Conservation (phyloP, 345 rosid species). For the Eucalyptus regnans region DNA sequence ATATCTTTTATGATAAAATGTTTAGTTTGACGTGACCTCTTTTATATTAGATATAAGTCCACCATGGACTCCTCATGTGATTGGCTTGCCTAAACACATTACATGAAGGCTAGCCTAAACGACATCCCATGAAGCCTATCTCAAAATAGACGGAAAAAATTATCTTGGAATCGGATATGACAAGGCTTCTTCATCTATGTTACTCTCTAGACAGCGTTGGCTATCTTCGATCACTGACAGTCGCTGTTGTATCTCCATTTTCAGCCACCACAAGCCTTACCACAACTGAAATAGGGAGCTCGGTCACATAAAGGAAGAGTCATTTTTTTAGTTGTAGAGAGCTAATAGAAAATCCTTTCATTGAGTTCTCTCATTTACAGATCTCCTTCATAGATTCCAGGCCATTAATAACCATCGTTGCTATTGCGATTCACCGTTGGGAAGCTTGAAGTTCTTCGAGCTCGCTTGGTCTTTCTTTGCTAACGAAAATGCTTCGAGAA, state of each 20-base stretch:
- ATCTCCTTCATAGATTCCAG: no score
- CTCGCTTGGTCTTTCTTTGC: background rate
- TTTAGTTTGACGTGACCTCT: background rate
- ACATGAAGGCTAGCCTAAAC: background rate
- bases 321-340: background rate
- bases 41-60: background rate
- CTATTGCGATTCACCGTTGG: no score
- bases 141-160: background rate
- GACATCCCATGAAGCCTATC: background rate
- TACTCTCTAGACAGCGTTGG: background rate
- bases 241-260: background rate
- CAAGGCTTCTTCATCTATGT: background rate
- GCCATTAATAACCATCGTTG: no score
- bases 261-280: background rate
- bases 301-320: background rate
- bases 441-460: background rate
- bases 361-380: background rate
- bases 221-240: background rate
- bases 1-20: no score
- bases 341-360: background rate
- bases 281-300: background rate
- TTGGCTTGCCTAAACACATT: background rate
- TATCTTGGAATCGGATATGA: background rate
- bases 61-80: rapidly evolving
- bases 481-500: background rate